Evolutionary conservation across 1,284 basidiomycete species (phyloP).

Genomic region (Ceratobasidium sp.): DNA sequence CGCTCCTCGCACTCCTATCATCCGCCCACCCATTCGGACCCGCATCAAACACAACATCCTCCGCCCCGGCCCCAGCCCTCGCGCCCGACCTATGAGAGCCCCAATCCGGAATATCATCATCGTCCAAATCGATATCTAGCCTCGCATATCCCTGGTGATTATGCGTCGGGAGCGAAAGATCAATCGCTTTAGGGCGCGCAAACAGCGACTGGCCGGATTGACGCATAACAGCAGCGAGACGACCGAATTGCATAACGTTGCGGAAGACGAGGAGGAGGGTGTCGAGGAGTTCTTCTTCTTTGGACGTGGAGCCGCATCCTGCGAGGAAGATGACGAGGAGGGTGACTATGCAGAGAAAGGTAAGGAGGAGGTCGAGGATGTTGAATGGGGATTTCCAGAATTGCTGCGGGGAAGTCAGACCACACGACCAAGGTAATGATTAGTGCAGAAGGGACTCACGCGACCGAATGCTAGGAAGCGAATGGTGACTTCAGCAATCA

Average conservation of each 20-base stretch:
- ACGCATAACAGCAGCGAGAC: constrained; percentile 88
- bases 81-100: too few species aligned
- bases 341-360: constrained; percentile 86
- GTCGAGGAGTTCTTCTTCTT: constrained; percentile 91
- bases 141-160: constrained; percentile 73
- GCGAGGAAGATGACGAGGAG: constrained; percentile 85
- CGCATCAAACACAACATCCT: constrained; percentile 46
- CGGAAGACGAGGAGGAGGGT: constrained; percentile 88
- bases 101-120: constrained; percentile 61
- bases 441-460: constrained; percentile 62
- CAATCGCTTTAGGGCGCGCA: constrained; percentile 89
- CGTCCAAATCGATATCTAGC: constrained; percentile 77
- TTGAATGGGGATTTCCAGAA: constrained; percentile 96
- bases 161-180: constrained; percentile 72
- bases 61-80: background rate
- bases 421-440: constrained; percentile 19
- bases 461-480: constrained; percentile 90
- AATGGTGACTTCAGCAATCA: constrained; percentile 92
- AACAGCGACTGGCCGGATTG: constrained; percentile 96
- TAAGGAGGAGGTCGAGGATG: constrained; percentile 85
- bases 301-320: constrained; percentile 77
- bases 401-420: constrained; percentile 67
- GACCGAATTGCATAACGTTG: constrained; percentile 90
- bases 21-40: constrained; percentile 29
- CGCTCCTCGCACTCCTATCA: constrained; percentile 8